Evolutionary conservation across 306 rosid genomes (phyloP), one percentile per base, ranked within the genome.

Genomic region (Luffa aegyptiaca): DNA sequence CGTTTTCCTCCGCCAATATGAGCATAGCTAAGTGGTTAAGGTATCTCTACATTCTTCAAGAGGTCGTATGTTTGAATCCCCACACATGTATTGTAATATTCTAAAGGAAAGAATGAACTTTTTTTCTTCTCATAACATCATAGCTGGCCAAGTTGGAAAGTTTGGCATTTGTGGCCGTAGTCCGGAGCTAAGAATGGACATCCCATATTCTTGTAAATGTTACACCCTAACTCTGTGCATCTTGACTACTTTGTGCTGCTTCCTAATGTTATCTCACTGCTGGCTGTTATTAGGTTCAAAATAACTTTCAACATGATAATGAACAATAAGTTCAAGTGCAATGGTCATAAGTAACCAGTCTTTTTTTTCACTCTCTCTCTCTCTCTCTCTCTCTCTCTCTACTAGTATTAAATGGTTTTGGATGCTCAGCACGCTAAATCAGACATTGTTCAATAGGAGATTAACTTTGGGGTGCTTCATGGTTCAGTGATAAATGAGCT

Each of bases 171-270:
- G 35, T 41, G 16, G 49, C 51, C 42, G 75, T 42, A 69, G 35
- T 18, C 26, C 20, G 36, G 14, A 69, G 55, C 14, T 20, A n/a
- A 10, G 45, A 20, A 41, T 66, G 26, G 31, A 6, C 73, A 65
- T 37, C 18, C 8, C 41, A 65, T 37, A 37, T 35, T 65, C 46
- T 65, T 37, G 72, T 65, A 37, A 65, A 3, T 35, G n/a, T 35
- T 13, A 26, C 37, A 6, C 37, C 48, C 46, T 1, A 7, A 65
- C 41, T 65, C 41, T 64, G 18, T 63, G 71, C 71, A 13, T 48
- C 59, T 72, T 72, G 18, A 70, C 77, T 72, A 10, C 56, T 46
- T 48, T 72, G 76, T 70, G 76, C 76, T 45, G 7, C 36, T 45
- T 45, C 46, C 56, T 6, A 44, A 49, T 72, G 1, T 45, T 72